Evolutionary conservation across 768 basidiomycete species (phyloP), one percentile per base, ranked within the genome.

Genomic region (Auriculariales sp.): DNA sequence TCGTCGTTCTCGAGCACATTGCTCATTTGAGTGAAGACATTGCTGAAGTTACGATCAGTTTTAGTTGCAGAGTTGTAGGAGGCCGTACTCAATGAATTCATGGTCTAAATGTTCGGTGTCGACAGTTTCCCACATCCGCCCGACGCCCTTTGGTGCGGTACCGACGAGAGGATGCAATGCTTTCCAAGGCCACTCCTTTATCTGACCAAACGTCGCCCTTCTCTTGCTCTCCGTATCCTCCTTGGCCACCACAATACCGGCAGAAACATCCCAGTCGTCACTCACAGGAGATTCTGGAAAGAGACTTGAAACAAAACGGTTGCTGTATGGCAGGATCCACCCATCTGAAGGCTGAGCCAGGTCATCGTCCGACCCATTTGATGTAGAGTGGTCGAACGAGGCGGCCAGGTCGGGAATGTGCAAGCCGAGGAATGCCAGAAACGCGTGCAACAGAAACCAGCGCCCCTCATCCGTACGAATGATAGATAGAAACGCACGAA

Each of bases 311-410:
- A 88, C 64, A 31, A 66, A 71, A 10, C 10, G 36, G 39, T 19
- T 28, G 35, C n/a, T 29, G 44, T 39, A 45, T 19, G 27, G 22
- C 29, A 36, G 28, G 36, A 51, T 42, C 54, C 47, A 30, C 55
- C 65, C 59, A 49, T 68, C 70, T 84, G 84, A 89, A 49, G 79
- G 70, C 58, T 87, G 85, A 61, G 87, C 83, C 70, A 72, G 73
- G 49, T 72, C 67, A 17, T 64, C 60, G 28, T 54, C 53, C 15
- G 55, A 28, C 3, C 54, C 48, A 27, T 57, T 42, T 2, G 68
- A 65, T 39, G 77, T 55, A 2, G 68, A 68, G 22, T 6, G 39
- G 39, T 44, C 39, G 39, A 44, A 44, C 19, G 39, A 19, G 19
- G 63, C 55, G 24, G 68, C 58, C 57, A 87, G 72, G 1, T 82